Evolutionary conservation across 257 asterid species (phyloP).

Genomic region (Rubia yunnanensis): DNA sequence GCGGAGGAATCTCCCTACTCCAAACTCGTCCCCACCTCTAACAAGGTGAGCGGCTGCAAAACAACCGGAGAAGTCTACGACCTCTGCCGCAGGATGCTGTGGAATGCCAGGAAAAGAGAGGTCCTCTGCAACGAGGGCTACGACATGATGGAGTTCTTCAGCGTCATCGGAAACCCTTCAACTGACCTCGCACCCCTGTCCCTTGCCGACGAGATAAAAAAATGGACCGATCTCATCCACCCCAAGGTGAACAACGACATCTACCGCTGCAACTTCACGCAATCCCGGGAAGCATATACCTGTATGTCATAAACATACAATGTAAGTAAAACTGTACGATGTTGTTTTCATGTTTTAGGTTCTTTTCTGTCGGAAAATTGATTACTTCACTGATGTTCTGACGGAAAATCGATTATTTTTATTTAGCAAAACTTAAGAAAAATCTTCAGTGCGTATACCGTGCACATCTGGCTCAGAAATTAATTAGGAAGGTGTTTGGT

Average conservation of each 20-base stretch:
- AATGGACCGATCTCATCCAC: constrained; percentile 77
- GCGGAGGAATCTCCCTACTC: constrained; percentile 9
- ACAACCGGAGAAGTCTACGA: constrained; percentile 65
- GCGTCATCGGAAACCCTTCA: constrained; percentile 47
- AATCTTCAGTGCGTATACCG: too few species aligned
- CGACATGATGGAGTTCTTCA: constrained; percentile 63
- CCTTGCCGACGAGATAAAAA: constrained; percentile 39
- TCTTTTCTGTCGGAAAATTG: too few species aligned
- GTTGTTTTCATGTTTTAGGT: too few species aligned
- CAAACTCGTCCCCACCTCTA: constrained; percentile 36
- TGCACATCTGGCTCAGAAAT: too few species aligned
- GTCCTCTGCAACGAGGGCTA: constrained; percentile 88
- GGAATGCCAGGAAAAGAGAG: constrained; percentile 57
- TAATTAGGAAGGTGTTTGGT: too few species aligned
- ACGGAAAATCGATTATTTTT: too few species aligned
- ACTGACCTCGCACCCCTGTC: constrained; percentile 64
- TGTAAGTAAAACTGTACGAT: too few species aligned
- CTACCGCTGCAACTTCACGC: constrained; percentile 95
- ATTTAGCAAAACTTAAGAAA: too few species aligned
- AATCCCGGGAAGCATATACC: constrained; percentile 91
- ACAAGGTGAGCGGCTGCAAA: constrained; percentile 52
- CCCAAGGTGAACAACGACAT: constrained; percentile 81
- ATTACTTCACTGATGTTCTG: too few species aligned
- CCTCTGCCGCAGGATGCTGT: constrained; percentile 58
- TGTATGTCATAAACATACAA: too few species aligned